These are phyloP conservation scores for Pythium oligandrum DNA, from an alignment of 352 stramenopile genomes.

Conservation along the genomic window DNA sequence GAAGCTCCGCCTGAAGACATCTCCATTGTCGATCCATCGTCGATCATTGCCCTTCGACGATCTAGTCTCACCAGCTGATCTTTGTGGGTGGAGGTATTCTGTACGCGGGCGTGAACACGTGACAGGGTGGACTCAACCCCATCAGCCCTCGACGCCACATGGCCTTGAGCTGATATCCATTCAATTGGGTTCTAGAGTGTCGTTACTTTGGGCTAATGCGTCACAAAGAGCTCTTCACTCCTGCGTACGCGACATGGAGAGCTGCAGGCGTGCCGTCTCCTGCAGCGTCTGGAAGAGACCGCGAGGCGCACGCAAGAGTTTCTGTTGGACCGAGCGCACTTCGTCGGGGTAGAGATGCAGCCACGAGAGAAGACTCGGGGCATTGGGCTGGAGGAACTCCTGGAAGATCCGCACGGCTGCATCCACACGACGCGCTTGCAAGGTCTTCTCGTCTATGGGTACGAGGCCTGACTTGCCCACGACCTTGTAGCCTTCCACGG, in stretches of 20 bases:
- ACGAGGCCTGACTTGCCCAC: slow-evolving; percentile 32
- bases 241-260: slow-evolving; percentile 24
- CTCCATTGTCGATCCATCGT: too few species aligned
- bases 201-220: too few species aligned
- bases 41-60: too few species aligned
- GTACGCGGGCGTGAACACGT: too few species aligned
- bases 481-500: slow-evolving; percentile 48
- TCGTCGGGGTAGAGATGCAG: slow-evolving; percentile 48
- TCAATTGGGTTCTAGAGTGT: too few species aligned
- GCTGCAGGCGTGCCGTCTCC: slow-evolving; percentile 41
- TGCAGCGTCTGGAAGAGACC: slow-evolving; percentile 54
- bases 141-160: too few species aligned
- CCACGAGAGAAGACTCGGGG: slow-evolving; percentile 26
- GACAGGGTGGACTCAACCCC: too few species aligned
- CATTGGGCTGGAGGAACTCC: slow-evolving; percentile 27
- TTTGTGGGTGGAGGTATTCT: too few species aligned
- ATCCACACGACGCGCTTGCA: slow-evolving; percentile 27
- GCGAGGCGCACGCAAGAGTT: slow-evolving; percentile 23
- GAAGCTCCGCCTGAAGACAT: too few species aligned
- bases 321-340: slow-evolving; percentile 23
- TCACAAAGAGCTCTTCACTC: too few species aligned
- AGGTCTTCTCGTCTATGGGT: slow-evolving; percentile 30
- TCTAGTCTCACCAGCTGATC: too few species aligned
- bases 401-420: slow-evolving; percentile 40
- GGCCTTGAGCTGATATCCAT: too few species aligned